Evolutionary conservation across 371 early-diverging fungal genomes (phyloP).

Genomic region (Synchytrium microbalum): DNA sequence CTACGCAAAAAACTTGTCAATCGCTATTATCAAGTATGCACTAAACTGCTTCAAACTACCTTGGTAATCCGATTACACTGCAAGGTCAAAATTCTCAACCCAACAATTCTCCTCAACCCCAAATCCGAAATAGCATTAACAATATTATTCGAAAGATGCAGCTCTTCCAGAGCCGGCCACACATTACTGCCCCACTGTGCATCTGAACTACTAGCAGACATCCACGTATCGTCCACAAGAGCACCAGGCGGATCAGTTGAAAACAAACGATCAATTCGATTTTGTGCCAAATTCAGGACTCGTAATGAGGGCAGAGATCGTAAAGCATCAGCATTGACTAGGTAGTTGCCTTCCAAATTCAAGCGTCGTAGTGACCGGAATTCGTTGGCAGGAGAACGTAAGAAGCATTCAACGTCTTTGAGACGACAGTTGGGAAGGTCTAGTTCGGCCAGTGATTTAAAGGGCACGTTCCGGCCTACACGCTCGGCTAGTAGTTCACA

Average conservation of each 20-base stretch:
- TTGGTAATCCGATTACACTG: constrained; percentile 39
- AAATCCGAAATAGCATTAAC: constrained; percentile 38
- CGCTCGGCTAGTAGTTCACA: constrained; percentile 44
- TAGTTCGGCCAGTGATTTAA: constrained; percentile 41
- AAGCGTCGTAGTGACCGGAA: constrained; percentile 39
- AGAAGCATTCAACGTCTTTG: constrained; percentile 43
- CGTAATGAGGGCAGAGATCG: constrained; percentile 25
- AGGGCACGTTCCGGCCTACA: constrained; percentile 36
- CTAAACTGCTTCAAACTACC: constrained; percentile 15
- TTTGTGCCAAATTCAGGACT: constrained; percentile 34
- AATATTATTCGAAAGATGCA: constrained; percentile 39
- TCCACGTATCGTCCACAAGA: constrained; percentile 13
- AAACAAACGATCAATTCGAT: constrained; percentile 38
- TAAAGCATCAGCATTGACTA: constrained; percentile 38
- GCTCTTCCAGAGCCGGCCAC: constrained; percentile 38
- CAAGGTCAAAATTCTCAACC: constrained; percentile 33
- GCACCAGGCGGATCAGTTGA: constrained; percentile 23
- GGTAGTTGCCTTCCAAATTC: constrained; percentile 43
- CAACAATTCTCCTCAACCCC: constrained; percentile 32
- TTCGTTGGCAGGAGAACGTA: neutral
- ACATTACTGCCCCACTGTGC: constrained; percentile 8
- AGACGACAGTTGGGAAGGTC: constrained; percentile 48
- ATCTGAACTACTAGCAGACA: constrained; percentile 9
- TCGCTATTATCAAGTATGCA: constrained; percentile 5
- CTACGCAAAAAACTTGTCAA: constrained; percentile 19